Evolutionary conservation across 306 rosid genomes (phyloP).

Genomic region (Hippophae rhamnoides): DNA sequence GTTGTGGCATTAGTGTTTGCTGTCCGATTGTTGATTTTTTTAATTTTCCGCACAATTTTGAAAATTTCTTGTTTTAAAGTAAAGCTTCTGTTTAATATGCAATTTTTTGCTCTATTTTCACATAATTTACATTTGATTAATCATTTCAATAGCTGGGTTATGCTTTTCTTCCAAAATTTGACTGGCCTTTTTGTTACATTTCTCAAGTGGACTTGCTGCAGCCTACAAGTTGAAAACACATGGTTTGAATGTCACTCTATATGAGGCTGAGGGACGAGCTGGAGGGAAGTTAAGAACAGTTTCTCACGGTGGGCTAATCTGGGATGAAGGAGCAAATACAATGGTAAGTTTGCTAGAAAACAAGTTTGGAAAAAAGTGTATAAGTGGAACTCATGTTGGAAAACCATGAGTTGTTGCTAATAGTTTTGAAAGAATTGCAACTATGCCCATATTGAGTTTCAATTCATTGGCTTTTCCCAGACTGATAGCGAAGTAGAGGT

Average conservation of each 20-base stretch:
- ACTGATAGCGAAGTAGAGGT: slow-evolving; percentile 72
- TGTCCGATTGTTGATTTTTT: too few species aligned
- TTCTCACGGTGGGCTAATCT: slow-evolving; percentile 57
- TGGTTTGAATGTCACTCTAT: slow-evolving; percentile 62
- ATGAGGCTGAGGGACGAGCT: slow-evolving; percentile 74
- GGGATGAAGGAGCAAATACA: slow-evolving; percentile 98
- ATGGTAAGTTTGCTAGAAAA: slow-evolving; percentile 44
- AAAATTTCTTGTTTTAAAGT: too few species aligned
- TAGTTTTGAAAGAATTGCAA: not conserved
- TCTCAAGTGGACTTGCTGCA: slow-evolving; percentile 78
- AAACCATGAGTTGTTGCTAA: slow-evolving; percentile 6
- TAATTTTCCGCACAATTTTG: too few species aligned
- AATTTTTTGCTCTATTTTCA: not conserved
- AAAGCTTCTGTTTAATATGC: not conserved
- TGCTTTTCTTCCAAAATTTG: not conserved
- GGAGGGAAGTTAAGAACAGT: slow-evolving; percentile 88
- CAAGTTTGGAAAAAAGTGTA: not conserved
- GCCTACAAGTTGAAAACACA: slow-evolving; percentile 83
- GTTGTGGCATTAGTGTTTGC: too few species aligned
- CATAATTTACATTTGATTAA: not conserved
- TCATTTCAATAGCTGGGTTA: not conserved
- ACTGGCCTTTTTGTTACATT: slow-evolving; percentile 13
- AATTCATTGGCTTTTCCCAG: slow-evolving; percentile 36
- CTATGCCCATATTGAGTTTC: not conserved
- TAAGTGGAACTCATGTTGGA: slow-evolving; percentile 9